Percentiles rank a stretch among this genome's conserved stretches.
phyloP scores from a whole-genome alignment of 192 early-diverging fungal species.

The Coemansia sp. region DNA sequence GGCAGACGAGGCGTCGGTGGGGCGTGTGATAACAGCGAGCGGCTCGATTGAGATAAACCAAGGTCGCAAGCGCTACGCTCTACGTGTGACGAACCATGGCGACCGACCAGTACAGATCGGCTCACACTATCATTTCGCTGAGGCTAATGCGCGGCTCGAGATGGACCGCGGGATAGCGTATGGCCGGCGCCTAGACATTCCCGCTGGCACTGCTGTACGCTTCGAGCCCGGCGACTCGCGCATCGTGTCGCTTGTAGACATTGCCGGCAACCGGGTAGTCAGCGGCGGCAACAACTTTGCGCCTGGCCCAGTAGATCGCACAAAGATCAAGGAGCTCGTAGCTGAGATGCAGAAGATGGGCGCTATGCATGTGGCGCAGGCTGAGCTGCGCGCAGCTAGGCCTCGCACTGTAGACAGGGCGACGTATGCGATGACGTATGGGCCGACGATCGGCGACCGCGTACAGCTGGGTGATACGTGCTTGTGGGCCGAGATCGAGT shows the following conservation, averaged over 20 bases:
- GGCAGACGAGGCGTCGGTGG: slow-evolving; percentile 55
- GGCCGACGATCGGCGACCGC: slow-evolving; percentile 90
- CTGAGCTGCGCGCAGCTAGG: slow-evolving; percentile 45
- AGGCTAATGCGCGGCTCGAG: slow-evolving; percentile 75
- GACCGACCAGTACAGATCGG: slow-evolving; percentile 96
- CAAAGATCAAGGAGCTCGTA: slow-evolving; percentile 20
- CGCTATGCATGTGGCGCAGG: slow-evolving; percentile 60
- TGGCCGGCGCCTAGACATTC: slow-evolving; percentile 87
- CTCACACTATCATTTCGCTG: slow-evolving; percentile 96
- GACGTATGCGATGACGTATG: slow-evolving; percentile 88
- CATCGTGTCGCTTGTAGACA: slow-evolving; percentile 77
- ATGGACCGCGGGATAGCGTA: slow-evolving; percentile 88
- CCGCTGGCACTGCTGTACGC: slow-evolving; percentile 90
- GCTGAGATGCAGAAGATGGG: slow-evolving; percentile 35
- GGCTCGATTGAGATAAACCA: slow-evolving; percentile 78
- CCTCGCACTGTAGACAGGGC: slow-evolving; percentile 73
- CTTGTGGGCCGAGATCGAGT: slow-evolving; percentile 85
- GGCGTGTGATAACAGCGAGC: slow-evolving; percentile 66
- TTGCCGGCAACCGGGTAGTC: slow-evolving; percentile 79
- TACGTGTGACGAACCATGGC: slow-evolving; percentile 89
- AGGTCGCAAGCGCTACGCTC: slow-evolving; percentile 65
- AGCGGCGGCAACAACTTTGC: slow-evolving; percentile 86
- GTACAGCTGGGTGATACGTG: slow-evolving; percentile 85
- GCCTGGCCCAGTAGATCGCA: slow-evolving; percentile 66
- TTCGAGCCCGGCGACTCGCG: slow-evolving; percentile 97